These are phyloP conservation scores for Candida railenensis DNA, from an alignment of 805 yeast genomes.

Conservation along the genomic window DNA sequence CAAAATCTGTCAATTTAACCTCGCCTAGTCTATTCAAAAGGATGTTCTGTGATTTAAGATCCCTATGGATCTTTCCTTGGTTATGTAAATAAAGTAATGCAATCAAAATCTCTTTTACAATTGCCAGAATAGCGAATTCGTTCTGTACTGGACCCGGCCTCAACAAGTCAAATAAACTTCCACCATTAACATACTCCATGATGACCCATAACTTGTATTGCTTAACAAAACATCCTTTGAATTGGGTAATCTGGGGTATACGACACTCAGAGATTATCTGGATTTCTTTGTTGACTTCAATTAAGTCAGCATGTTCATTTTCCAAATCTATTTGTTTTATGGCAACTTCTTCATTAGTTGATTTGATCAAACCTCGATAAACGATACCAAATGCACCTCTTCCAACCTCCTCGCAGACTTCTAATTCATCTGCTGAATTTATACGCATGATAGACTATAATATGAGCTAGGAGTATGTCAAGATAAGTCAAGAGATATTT, in stretches of 20 bases:
- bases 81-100: slow-evolving; percentile 68
- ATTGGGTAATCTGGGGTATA: slow-evolving; percentile 60
- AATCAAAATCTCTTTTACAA: slow-evolving; percentile 53
- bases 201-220: slow-evolving; percentile 74
- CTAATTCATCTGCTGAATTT: slow-evolving; percentile 36
- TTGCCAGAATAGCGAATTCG: slow-evolving; percentile 46
- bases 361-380: slow-evolving; percentile 57
- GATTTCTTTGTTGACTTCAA: slow-evolving; percentile 73
- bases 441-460: slow-evolving; percentile 14
- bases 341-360: slow-evolving; percentile 47
- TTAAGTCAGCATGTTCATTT: slow-evolving; percentile 58
- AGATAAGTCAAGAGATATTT: too few species aligned
- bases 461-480: neutral
- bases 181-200: slow-evolving; percentile 82
- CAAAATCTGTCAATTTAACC: slow-evolving; percentile 45
- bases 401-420: slow-evolving; percentile 58
- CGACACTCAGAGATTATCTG: slow-evolving; percentile 66
- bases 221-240: slow-evolving; percentile 69
- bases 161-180: slow-evolving; percentile 66
- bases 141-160: slow-evolving; percentile 60
- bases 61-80: slow-evolving; percentile 73
- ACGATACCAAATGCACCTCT: slow-evolving; percentile 81
- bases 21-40: slow-evolving; percentile 36
- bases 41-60: slow-evolving; percentile 42
- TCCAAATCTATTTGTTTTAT: slow-evolving; percentile 72